Evolutionary conservation across 768 basidiomycete genomes (phyloP).

Genomic region (Mycena rebaudengoi): DNA sequence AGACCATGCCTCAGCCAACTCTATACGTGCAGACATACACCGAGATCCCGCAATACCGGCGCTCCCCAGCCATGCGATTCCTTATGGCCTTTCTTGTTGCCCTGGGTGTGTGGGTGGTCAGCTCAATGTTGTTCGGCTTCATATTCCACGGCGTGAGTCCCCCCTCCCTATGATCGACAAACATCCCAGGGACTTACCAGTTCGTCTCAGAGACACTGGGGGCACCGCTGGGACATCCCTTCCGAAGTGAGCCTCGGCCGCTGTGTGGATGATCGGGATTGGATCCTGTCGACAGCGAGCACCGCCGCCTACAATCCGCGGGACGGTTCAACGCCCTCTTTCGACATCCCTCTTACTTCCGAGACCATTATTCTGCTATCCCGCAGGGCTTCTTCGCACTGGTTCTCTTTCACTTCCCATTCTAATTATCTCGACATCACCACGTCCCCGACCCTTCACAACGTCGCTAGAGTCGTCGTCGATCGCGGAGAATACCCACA

Average conservation of each 20-base stretch:
- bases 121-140: too few species aligned
- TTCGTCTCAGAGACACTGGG: too few species aligned
- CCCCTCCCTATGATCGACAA: too few species aligned
- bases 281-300: neutral
- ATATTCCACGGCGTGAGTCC: too few species aligned
- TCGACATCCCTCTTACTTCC: conserved; percentile 7
- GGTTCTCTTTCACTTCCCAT: neutral
- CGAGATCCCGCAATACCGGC: too few species aligned
- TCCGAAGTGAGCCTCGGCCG: neutral
- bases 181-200: too few species aligned
- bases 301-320: neutral
- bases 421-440: conserved; percentile 2
- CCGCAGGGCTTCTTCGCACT: neutral
- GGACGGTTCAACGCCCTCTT: neutral
- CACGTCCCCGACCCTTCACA: neutral
- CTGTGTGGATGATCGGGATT: neutral
- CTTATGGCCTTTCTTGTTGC: too few species aligned
- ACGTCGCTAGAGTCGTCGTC: neutral
- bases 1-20: too few species aligned
- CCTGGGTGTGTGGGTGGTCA: too few species aligned
- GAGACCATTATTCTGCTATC: neutral
- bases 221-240: neutral
- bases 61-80: too few species aligned
- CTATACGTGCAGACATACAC: too few species aligned
- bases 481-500: neutral